Evolutionary conservation across 1,139 yeast species (phyloP).

Genomic region (Debaryomycetaceae sp.): DNA sequence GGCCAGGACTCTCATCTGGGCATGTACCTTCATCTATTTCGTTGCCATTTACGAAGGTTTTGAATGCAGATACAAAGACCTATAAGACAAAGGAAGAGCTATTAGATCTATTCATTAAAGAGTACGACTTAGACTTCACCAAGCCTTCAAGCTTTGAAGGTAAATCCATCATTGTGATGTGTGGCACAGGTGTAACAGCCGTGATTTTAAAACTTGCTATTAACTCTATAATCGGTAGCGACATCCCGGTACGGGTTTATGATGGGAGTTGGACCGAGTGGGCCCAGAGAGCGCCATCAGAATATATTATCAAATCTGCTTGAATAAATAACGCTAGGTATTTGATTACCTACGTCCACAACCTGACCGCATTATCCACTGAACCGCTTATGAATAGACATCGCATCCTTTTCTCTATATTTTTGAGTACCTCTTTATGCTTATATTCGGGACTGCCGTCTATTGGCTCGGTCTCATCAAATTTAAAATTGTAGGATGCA

Average conservation of each 20-base stretch:
- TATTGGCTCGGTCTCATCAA: conserved; percentile 3
- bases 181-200: conserved; percentile 96
- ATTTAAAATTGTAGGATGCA: conserved; percentile 41
- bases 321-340: background rate
- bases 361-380: conserved; percentile 48
- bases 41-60: conserved; percentile 67
- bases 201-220: conserved; percentile 63
- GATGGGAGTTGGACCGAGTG: conserved; percentile 95
- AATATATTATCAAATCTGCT: conserved; percentile 25
- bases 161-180: conserved; percentile 71
- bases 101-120: conserved; percentile 37
- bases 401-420: conserved; percentile 45
- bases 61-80: conserved; percentile 44
- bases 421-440: conserved; percentile 15
- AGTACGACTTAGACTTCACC: conserved; percentile 33
- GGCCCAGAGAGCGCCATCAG: conserved; percentile 43
- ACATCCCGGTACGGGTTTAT: conserved; percentile 66
- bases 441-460: conserved; percentile 11
- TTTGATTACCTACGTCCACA: conserved; percentile 42
- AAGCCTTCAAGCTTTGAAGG: conserved; percentile 18
- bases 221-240: conserved; percentile 52
- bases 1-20: conserved; percentile 83
- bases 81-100: conserved; percentile 50
- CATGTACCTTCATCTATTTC: conserved; percentile 80
- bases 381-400: conserved; percentile 60